Evolutionary conservation across 2,329 filamentous ascomycete genomes (phyloP).

Genomic region (Pseudogymnoascus sp.): DNA sequence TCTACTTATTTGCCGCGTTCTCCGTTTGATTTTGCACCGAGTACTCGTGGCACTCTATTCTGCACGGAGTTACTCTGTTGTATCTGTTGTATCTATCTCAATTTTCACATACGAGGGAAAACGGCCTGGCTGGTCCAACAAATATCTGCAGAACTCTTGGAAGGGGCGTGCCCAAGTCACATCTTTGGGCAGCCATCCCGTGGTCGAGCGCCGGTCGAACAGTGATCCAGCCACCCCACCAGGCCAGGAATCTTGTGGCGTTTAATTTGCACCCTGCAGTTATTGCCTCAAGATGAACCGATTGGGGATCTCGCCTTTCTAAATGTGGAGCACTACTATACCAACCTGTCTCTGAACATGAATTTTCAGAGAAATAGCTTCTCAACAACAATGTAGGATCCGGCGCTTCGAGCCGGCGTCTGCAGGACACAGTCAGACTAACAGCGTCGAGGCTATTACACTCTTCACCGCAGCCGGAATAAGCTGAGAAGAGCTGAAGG

Average conservation of each 20-base stretch:
- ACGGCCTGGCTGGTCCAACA: neutral
- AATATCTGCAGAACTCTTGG: neutral
- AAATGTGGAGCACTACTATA: constrained; percentile 4
- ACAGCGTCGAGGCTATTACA: neutral
- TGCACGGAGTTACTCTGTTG: too few species aligned
- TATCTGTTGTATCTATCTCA: neutral
- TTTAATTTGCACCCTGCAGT: constrained; percentile 6
- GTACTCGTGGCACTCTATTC: neutral
- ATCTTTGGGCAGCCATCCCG: constrained; percentile 5
- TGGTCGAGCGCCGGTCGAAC: neutral
- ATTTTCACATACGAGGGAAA: neutral
- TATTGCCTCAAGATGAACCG: constrained; percentile 2
- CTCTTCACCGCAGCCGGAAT: neutral
- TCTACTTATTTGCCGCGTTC: neutral
- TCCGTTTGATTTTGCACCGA: neutral
- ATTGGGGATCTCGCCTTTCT: neutral
- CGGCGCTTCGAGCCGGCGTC: neutral
- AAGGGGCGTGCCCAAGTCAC: constrained; percentile 7
- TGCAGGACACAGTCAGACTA: constrained; percentile 1
- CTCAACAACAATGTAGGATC: neutral
- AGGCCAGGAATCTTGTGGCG: neutral
- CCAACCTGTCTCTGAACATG: neutral
- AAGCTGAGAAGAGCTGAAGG: constrained; percentile 5
- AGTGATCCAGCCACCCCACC: constrained; percentile 2
- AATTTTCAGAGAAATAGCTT: neutral